Percentiles rank a stretch among this genome's conserved stretches.
Evolutionary conservation across 208 protist genomes (phyloP).

Genomic region (Leishmania guyanensis): DNA sequence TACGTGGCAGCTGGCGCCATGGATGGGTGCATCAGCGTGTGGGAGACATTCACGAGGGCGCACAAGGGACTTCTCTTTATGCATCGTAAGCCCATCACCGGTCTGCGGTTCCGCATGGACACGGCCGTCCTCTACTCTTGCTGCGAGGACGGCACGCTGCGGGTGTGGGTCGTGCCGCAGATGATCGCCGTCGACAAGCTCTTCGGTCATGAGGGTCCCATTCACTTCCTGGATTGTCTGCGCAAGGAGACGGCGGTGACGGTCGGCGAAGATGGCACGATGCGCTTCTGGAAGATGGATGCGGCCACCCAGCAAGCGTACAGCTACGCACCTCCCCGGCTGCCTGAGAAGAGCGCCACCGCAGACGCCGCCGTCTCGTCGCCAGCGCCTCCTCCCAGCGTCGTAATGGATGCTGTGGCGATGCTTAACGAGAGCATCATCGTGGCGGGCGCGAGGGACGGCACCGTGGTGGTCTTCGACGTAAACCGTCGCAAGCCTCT

Average conservation of each 20-base stretch:
- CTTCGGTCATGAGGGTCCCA: slow-evolving; percentile 81
- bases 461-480: slow-evolving; percentile 88
- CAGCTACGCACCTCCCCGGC: slow-evolving; percentile 35
- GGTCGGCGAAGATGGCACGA: slow-evolving; percentile 85
- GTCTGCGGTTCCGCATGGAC: slow-evolving; percentile 75
- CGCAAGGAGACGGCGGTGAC: slow-evolving; percentile 74
- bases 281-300: slow-evolving; percentile 91
- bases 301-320: slow-evolving; percentile 84
- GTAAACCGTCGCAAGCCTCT: slow-evolving; percentile 77
- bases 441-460: slow-evolving; percentile 68
- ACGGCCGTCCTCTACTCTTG: slow-evolving; percentile 72
- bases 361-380: background rate
- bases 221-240: slow-evolving; percentile 64
- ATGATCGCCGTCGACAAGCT: slow-evolving; percentile 88
- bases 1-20: slow-evolving; percentile 80
- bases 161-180: slow-evolving; percentile 86
- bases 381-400: slow-evolving; percentile 14
- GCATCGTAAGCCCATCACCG: slow-evolving; percentile 86
- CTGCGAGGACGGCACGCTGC: slow-evolving; percentile 81
- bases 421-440: slow-evolving; percentile 86
- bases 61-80: slow-evolving; percentile 83
- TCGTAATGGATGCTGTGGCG: slow-evolving; percentile 71
- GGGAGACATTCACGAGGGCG: slow-evolving; percentile 62
- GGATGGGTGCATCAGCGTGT: slow-evolving; percentile 84
- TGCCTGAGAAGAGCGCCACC: background rate